Percentiles rank a stretch among this genome's conserved stretches.
Conservation (phyloP, 2,329 filamentous ascomycete species). For the Penicillium italicum region DNA sequence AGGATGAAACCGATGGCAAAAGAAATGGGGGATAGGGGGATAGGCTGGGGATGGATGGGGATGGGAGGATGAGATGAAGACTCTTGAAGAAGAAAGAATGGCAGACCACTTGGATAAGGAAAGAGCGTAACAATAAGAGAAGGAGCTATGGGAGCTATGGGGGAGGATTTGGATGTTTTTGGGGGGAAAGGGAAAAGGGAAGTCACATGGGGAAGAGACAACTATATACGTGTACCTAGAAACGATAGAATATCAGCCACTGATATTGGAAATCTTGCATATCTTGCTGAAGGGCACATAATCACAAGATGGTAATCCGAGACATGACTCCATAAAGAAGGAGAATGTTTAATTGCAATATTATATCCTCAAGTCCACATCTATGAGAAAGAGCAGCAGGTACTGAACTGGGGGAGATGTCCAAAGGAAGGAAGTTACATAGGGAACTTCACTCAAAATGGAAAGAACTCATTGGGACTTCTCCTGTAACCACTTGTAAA, state of each 20-base stretch:
- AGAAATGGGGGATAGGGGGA: conserved; percentile 14
- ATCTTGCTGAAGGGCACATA: background rate
- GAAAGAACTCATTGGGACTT: conserved; percentile 26
- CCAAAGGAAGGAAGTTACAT: background rate
- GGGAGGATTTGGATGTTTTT: background rate
- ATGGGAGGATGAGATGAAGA: conserved; percentile 14
- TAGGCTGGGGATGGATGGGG: conserved; percentile 30
- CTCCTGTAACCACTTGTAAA: conserved; percentile 64
- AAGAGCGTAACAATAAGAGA: background rate
- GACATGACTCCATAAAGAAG: background rate
- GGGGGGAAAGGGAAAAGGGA: conserved; percentile 1
- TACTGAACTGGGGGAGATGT: background rate
- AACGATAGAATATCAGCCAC: background rate
- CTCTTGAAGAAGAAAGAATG: background rate
- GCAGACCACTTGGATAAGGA: background rate
- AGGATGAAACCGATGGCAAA: conserved; percentile 15
- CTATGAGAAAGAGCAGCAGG: conserved; percentile 1
- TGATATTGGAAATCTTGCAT: background rate
- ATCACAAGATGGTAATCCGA: background rate
- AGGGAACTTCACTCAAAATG: background rate
- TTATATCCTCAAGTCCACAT: background rate
- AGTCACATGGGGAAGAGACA: background rate
- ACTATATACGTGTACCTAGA: background rate
- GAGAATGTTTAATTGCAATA: background rate
- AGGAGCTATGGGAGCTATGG: background rate